Evolutionary conservation across 768 basidiomycete species (phyloP).

Genomic region (Udeniomyces megalosporus): DNA sequence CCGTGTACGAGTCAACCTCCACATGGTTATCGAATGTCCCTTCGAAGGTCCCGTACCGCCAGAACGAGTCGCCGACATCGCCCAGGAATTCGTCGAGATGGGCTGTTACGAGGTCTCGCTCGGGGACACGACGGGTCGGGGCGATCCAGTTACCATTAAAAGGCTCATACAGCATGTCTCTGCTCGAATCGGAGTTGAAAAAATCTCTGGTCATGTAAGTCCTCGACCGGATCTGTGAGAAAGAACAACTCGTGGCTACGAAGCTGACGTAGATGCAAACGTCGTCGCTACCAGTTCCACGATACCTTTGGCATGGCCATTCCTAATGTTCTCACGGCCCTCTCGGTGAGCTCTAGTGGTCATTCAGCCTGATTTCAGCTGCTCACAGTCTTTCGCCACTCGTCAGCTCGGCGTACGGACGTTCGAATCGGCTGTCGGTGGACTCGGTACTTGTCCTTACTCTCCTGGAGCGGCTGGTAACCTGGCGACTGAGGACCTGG

Average conservation of each 20-base stretch:
- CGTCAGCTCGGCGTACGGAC: constrained; percentile 53
- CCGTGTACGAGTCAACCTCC: constrained; percentile 54
- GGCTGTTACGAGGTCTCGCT: constrained; percentile 78
- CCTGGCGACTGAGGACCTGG: constrained; percentile 75
- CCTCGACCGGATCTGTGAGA: not conserved
- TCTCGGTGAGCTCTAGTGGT: constrained; percentile 18
- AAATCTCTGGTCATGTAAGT: constrained; percentile 46
- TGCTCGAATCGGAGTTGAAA: constrained; percentile 43
- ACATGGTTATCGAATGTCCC: constrained; percentile 60
- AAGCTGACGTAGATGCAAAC: too few species aligned
- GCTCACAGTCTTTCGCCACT: constrained; percentile 17
- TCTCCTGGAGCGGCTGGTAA: constrained; percentile 93
- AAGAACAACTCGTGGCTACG: not conserved
- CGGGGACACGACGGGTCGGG: constrained; percentile 81
- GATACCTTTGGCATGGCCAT: constrained; percentile 73
- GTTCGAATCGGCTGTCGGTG: constrained; percentile 65
- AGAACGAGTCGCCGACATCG: constrained; percentile 47
- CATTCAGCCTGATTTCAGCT: not conserved
- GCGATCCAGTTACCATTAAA: constrained; percentile 51
- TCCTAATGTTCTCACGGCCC: constrained; percentile 21
- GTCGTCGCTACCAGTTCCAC: constrained; percentile 52
- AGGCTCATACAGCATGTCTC: constrained; percentile 56
- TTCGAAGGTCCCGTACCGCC: constrained; percentile 65
- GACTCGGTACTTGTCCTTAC: constrained; percentile 88
- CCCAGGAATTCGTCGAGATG: constrained; percentile 61